Percentiles rank a stretch among this genome's conserved stretches.
Conservation (phyloP, 31 red algal species). For the Porphyra umbilicalis region DNA sequence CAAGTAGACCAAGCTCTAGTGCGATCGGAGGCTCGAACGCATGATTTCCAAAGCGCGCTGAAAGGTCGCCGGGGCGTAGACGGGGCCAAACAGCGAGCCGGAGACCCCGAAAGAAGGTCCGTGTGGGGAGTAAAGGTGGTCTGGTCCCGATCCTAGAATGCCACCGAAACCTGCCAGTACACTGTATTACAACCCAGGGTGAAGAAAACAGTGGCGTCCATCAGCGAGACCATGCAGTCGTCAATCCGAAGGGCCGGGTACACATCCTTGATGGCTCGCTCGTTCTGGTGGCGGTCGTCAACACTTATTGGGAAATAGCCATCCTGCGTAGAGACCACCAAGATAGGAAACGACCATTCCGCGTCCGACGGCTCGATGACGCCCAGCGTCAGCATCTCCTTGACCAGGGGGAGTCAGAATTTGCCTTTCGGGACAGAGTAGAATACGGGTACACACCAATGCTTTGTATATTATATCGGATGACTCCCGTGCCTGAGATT, state of each 20-base stretch:
- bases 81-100: constrained; percentile 21
- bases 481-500: background rate
- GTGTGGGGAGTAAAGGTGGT: constrained; percentile 1
- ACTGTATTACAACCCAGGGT: constrained; percentile 13
- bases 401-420: background rate
- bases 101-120: background rate
- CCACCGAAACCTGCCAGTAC: too few relatives aligned
- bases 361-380: constrained; percentile 25
- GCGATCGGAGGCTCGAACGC: constrained; percentile 4
- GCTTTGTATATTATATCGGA: background rate
- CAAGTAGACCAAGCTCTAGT: too few relatives aligned
- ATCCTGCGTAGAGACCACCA: constrained; percentile 6
- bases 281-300: constrained; percentile 10
- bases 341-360: constrained; percentile 10
- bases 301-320: constrained; percentile 6
- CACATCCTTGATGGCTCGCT: background rate
- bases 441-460: background rate
- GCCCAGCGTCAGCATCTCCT: background rate
- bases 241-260: constrained; percentile 24
- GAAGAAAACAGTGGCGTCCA: background rate
- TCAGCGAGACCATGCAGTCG: constrained; percentile 6
- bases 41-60: constrained; percentile 17
- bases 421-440: background rate
- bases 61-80: constrained; percentile 16
- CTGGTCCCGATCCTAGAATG: background rate